Base-by-base conservation (phyloP, 257 asterid genomes). In the Penstemon eatonii region DNA sequence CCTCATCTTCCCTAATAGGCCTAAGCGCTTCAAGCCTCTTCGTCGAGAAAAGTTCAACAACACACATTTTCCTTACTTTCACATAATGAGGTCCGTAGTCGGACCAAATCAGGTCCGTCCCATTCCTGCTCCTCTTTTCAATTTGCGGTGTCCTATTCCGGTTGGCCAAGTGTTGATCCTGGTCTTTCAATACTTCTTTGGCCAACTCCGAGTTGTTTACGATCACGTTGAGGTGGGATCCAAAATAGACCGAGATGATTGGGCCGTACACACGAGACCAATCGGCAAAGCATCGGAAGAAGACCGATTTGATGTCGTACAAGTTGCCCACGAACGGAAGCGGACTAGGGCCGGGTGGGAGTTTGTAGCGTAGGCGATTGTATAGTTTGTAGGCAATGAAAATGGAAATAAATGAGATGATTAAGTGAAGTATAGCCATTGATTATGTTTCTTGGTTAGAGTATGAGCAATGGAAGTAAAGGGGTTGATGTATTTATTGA, bases 71-170 rank as follows among this genome's bases (percentile, higher is more conserved):
- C 63, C 97, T 75, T 0, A 91, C 95, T 62, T 86, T 91, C 0
- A 88, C 97, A 42, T 90, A 88, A 80, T 90, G 97, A 0, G 96
- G 91, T 1, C 97, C 96, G 19, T 90, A 91, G 58, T 88, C 97
- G 4, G 97, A 80, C 97, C 97, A 91, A n/a, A 91, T 88, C 73
- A 91, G 73, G 52, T 88, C 97, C 82, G 72, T 78, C 8, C 95
- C 96, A 56, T 85, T 79, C 68, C 80, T 83, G 79, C 95, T 89
- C 71, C 82, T 70, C 68, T 73, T 85, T 1, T 75, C 75, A 53
- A 75, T 76, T 67, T 69, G 79, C 8, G 52, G 54, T 0, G 81
- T 75, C 67, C 86, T 69, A 70, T 72, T 72, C 69, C 86, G 39
- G 66, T 82, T 53, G 0, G 84, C 86, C 55, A 82, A 59, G 56